phyloP scores from a whole-genome alignment of 768 basidiomycete species.

The Coprinellus aureogranulatus region DNA sequence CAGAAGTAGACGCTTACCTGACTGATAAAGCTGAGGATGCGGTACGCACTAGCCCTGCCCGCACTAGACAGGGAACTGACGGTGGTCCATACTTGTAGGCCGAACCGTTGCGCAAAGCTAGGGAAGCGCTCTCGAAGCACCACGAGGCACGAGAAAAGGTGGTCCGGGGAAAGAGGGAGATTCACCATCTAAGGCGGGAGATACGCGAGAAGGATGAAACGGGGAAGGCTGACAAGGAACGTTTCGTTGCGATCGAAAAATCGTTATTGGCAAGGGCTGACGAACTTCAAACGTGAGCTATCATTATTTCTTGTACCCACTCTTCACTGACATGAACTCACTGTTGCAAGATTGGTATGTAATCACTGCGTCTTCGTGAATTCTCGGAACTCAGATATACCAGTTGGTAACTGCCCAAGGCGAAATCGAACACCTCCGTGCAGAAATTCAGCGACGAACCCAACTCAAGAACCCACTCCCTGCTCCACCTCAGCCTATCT shows the following conservation, averaged over 20 bases:
- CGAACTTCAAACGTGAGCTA: slow-evolving; percentile 31
- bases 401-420: slow-evolving; percentile 27
- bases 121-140: slow-evolving; percentile 37
- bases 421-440: slow-evolving; percentile 35
- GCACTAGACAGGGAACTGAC: neutral
- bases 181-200: slow-evolving; percentile 30
- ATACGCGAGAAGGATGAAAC: slow-evolving; percentile 26
- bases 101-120: slow-evolving; percentile 6
- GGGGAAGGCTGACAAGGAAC: slow-evolving; percentile 31
- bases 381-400: slow-evolving; percentile 2
- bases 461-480: slow-evolving; percentile 42
- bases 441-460: slow-evolving; percentile 19
- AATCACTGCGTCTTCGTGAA: neutral
- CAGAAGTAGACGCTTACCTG: slow-evolving; percentile 55
- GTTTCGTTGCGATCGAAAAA: slow-evolving; percentile 33
- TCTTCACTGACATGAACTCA: neutral
- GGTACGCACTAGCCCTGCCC: slow-evolving; percentile 23
- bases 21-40: slow-evolving; percentile 35
- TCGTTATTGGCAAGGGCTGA: slow-evolving; percentile 30
- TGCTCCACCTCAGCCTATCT: slow-evolving; percentile 52
- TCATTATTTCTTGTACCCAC: neutral
- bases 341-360: slow-evolving; percentile 6
- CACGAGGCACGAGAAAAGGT: slow-evolving; percentile 34
- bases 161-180: slow-evolving; percentile 27
- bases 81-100: slow-evolving; percentile 1